These are phyloP conservation scores for Hibiscus mutabilis DNA, from an alignment of 345 rosid genomes.

Conservation along the genomic window DNA sequence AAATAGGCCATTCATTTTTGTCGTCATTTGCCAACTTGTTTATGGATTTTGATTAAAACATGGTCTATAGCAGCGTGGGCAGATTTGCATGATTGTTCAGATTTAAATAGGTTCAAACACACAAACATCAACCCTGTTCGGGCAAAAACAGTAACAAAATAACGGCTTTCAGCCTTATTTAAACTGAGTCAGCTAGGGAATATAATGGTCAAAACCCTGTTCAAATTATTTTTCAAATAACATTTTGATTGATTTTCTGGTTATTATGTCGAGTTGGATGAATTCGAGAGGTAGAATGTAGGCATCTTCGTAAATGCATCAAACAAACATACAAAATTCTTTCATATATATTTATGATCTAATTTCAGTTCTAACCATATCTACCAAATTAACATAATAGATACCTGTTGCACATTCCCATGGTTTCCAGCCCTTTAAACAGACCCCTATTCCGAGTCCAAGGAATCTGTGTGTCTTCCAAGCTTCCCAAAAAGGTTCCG, in stretches of 20 bases:
- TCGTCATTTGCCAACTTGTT: not conserved
- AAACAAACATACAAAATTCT: constrained; percentile 5
- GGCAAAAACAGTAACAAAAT: not conserved
- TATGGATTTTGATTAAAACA: not conserved
- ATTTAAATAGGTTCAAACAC: not conserved
- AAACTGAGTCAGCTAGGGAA: not conserved
- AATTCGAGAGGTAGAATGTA: not conserved
- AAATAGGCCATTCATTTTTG: not conserved
- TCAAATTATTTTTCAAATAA: not conserved
- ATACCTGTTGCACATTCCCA: not conserved
- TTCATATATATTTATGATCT: not conserved
- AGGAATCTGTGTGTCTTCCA: not conserved
- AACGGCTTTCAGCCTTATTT: not conserved
- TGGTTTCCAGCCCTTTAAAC: not conserved
- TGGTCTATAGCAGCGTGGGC: not conserved
- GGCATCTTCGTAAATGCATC: not conserved
- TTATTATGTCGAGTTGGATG: not conserved
- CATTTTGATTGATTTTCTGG: constrained; percentile 1
- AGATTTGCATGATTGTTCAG: not conserved
- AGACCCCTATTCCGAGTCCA: not conserved
- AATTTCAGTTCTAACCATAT: not conserved
- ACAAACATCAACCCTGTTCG: not conserved
- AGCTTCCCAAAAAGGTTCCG: constrained; percentile 1
- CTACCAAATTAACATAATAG: not conserved
- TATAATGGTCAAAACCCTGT: no score